Evolutionary conservation across 495 filamentous ascomycete genomes (phyloP), one percentile per base, ranked within the genome.

Genomic region (Pyrenopolyporus hunteri): DNA sequence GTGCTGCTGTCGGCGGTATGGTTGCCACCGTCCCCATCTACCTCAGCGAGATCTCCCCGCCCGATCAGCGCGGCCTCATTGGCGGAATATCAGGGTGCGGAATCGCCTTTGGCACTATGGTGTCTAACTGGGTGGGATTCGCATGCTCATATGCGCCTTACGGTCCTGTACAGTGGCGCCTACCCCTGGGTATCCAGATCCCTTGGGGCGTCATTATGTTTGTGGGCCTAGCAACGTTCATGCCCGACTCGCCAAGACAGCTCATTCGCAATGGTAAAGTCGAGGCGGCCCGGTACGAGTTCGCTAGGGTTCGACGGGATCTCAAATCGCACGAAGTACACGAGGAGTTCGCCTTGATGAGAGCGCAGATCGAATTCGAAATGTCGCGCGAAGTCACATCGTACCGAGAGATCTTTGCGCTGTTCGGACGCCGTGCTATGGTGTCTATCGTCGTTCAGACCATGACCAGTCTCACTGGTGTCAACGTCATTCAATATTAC

Each of bases 141-240:
- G 82, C 82, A 0, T 84, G 83, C 50, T 74, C 78, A 35, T 85
- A 76, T 55, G 82, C 82, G 0, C 70, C 82, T 1, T 82, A 84
- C 42, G 83, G 82, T 0, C 55, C 76, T 5, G 70, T 78, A 0
- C 83, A 85, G 53, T 85, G 83, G 83, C 76, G 83, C 6, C 70
- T 85, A 1, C 83, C 83, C 2, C 75, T 85, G 7, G 82, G 73
- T 0, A 77, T 85, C 44, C 83, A 85, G 65, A 82, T 85, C 19
- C 83, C 83, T 4, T 85, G 81, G 81, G 83, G 83, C 4, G 67
- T 85, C 8, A 76, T 85, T 51, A 77, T 85, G 75, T 85, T 85
- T 56, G 59, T 75, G 20, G 82, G 82, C 1, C 58, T 85, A 29
- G 59, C 76, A 9, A 85, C 81, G 1, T 85, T 85, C 55, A 85